Percentiles rank a stretch among this genome's conserved stretches.
Evolutionary conservation across 108 stramenopile species (phyloP).

Genomic region (Poteriospumella lacustris): DNA sequence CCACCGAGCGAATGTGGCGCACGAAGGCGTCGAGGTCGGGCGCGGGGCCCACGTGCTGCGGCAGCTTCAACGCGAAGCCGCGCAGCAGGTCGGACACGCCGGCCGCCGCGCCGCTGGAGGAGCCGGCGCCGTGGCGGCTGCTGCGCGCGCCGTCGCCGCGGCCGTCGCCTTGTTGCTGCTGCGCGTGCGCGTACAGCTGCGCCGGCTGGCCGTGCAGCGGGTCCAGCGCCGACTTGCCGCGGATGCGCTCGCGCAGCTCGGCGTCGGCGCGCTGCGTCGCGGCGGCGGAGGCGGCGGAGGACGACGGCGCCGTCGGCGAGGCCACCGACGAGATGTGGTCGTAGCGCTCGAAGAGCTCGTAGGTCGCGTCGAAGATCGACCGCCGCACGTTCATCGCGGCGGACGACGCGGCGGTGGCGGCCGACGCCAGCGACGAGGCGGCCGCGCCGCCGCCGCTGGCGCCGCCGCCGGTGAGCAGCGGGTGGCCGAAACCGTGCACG

Average conservation of each 20-base stretch:
- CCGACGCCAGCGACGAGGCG: no score
- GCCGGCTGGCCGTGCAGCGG: background rate
- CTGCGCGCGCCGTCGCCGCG: background rate
- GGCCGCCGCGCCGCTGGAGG: background rate
- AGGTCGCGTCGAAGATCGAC: background rate
- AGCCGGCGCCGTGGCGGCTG: background rate
- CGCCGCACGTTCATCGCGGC: background rate
- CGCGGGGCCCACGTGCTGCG: background rate
- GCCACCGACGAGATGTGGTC: background rate
- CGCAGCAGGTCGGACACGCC: background rate
- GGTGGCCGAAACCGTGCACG: no score
- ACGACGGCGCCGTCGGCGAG: background rate
- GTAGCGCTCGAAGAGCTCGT: background rate
- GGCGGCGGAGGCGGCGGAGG: no score
- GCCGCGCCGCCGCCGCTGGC: no score
- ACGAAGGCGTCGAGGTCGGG: slow-evolving; percentile 16
- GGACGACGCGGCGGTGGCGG: no score
- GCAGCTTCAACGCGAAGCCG: background rate
- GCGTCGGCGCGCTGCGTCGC: no score
- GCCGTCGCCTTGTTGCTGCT: background rate
- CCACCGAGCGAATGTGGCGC: background rate
- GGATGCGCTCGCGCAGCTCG: background rate
- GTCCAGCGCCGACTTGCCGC: background rate
- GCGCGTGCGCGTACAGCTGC: background rate
- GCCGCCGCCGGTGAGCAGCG: no score